Percentiles rank a stretch among this genome's conserved stretches.
These are phyloP conservation scores for Globisporangium canariense DNA, from an alignment of 352 stramenopile species.

Conservation along the genomic window DNA sequence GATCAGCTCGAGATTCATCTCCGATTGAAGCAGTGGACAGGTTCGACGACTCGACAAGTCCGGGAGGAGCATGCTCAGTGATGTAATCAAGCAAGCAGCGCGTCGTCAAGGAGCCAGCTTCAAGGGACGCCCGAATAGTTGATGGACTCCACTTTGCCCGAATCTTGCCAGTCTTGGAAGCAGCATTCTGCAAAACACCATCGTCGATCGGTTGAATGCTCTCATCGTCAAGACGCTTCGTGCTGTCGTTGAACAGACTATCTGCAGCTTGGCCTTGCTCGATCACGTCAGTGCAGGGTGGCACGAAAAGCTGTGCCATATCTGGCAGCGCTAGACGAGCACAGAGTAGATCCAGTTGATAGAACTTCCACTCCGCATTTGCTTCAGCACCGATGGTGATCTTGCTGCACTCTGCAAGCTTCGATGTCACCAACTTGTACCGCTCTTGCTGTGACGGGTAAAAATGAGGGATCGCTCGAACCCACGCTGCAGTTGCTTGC, in stretches of 20 bases:
- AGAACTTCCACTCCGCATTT: constrained; percentile 50
- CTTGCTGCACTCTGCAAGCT: constrained; percentile 55
- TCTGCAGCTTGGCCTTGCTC: constrained; percentile 34
- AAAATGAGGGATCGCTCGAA: constrained; percentile 71
- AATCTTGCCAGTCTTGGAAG: constrained; percentile 58
- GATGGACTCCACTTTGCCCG: constrained; percentile 59
- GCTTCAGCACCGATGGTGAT: constrained; percentile 25
- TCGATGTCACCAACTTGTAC: constrained; percentile 49
- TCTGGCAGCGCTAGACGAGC: constrained; percentile 70
- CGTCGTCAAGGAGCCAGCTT: constrained; percentile 55
- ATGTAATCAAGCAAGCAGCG: constrained; percentile 73
- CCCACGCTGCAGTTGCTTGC: constrained; percentile 68
- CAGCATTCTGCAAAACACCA: constrained; percentile 52
- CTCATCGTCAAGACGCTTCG: constrained; percentile 16
- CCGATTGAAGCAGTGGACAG: constrained; percentile 19
- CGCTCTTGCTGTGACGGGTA: constrained; percentile 62
- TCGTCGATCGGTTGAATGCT: constrained; percentile 60
- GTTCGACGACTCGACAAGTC: constrained; percentile 51
- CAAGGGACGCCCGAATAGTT: constrained; percentile 54
- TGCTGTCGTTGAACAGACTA: constrained; percentile 10
- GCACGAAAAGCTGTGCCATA: constrained; percentile 75
- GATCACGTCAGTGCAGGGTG: constrained; percentile 57
- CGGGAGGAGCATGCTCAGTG: constrained; percentile 44
- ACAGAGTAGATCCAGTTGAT: constrained; percentile 80
- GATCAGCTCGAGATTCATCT: constrained; percentile 47